phyloP scores from a whole-genome alignment of 768 basidiomycete genomes.

The Rhizopogon rudus region DNA sequence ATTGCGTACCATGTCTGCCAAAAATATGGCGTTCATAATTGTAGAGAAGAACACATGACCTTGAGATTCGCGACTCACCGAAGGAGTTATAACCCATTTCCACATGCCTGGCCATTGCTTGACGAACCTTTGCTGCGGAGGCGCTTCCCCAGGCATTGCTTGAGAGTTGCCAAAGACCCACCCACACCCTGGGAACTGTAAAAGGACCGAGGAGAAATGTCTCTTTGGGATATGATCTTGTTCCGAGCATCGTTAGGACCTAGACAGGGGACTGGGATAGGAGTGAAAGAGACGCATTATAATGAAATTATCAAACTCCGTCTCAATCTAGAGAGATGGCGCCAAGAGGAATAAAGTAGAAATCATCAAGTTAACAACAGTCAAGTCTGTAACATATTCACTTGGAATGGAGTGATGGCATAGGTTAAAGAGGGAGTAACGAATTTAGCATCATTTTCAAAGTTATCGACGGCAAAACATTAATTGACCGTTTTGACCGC shows the following conservation, averaged over 20 bases:
- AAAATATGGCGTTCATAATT: constrained; percentile 6
- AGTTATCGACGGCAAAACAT: constrained; percentile 11
- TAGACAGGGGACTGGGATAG: constrained; percentile 6
- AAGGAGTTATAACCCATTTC: constrained; percentile 48
- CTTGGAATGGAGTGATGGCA: background rate
- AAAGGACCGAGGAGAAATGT: constrained; percentile 55
- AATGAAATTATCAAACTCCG: constrained; percentile 28
- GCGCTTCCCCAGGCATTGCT: constrained; percentile 84
- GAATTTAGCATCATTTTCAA: background rate
- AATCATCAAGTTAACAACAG: background rate
- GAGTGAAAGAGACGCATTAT: constrained; percentile 14
- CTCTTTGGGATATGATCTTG: constrained; percentile 27
- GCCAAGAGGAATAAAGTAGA: background rate
- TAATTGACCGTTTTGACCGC: constrained; percentile 6
- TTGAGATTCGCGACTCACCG: constrained; percentile 24
- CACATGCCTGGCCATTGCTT: constrained; percentile 62
- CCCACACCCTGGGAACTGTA: constrained; percentile 61
- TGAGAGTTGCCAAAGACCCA: constrained; percentile 82
- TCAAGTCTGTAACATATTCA: constrained; percentile 6
- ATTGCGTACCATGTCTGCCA: constrained; percentile 51
- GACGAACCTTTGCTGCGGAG: constrained; percentile 55
- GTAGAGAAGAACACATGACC: constrained; percentile 5
- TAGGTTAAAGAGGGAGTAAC: background rate
- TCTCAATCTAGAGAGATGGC: constrained; percentile 14
- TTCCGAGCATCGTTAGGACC: constrained; percentile 15